A percentile compares a stretch with the other conserved stretches of the same genome.
Evolutionary conservation across 2,329 filamentous ascomycete genomes (phyloP).

Genomic region (Calonectria pauciramosa): DNA sequence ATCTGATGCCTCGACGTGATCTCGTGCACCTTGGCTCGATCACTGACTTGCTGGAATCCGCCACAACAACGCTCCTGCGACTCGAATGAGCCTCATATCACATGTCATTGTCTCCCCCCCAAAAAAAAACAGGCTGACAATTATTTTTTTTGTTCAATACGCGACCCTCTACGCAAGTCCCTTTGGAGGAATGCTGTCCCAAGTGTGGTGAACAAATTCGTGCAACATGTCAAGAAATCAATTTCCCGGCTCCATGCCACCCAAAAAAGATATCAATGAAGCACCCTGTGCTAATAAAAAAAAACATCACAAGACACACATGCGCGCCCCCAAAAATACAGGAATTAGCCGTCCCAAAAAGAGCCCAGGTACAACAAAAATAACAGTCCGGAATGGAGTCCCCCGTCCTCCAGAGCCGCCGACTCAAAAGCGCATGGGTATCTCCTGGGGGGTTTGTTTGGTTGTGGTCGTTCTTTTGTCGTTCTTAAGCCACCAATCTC

Average conservation of each 20-base stretch:
- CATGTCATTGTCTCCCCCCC: conserved; percentile 24
- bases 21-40: conserved; percentile 37
- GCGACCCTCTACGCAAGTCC: conserved; percentile 14
- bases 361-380: conserved; percentile 35
- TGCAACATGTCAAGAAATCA: conserved; percentile 42
- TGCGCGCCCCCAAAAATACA: conserved; percentile 35
- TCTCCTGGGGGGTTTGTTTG: conserved; percentile 47
- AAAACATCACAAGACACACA: conserved; percentile 30
- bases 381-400: conserved; percentile 44
- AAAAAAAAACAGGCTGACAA: neutral
- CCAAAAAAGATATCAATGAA: conserved; percentile 36
- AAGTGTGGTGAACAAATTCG: conserved; percentile 18
- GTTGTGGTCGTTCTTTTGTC: conserved; percentile 34
- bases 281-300: conserved; percentile 35
- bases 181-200: conserved; percentile 17
- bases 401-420: conserved; percentile 46
- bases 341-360: conserved; percentile 25
- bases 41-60: conserved; percentile 34
- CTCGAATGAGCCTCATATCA: conserved; percentile 38
- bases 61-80: conserved; percentile 27
- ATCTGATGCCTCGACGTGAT: conserved; percentile 44
- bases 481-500: conserved; percentile 46
- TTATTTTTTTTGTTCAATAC: neutral
- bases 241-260: conserved; percentile 41
- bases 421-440: conserved; percentile 45